These are phyloP conservation scores for Quercus lobata DNA, from an alignment of 331 rosid species.

Conservation along the genomic window DNA sequence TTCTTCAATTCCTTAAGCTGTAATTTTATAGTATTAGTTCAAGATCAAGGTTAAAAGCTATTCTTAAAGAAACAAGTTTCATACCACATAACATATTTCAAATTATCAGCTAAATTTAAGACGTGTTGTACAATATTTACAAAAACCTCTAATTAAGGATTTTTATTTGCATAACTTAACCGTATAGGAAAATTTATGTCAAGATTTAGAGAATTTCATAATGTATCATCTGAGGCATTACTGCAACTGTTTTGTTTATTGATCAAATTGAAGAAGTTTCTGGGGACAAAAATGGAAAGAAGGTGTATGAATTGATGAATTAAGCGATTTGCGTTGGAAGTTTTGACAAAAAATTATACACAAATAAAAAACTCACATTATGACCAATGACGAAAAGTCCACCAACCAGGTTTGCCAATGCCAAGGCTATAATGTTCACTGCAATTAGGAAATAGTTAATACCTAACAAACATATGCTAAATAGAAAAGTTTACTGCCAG, in stretches of 20 bases:
- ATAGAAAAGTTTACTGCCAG: not conserved
- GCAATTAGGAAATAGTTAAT: conserved; percentile 15
- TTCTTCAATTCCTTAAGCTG: conserved; percentile 61
- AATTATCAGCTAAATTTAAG: too few relatives aligned
- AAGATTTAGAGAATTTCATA: not conserved
- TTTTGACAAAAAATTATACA: not conserved
- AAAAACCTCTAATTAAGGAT: too few relatives aligned
- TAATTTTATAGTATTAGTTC: conserved; percentile 3
- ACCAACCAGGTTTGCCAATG: conserved; percentile 77
- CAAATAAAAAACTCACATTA: conserved; percentile 43
- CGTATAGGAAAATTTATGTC: not conserved
- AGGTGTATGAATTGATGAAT: not conserved
- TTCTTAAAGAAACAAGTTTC: too few relatives aligned
- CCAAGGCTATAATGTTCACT: conserved; percentile 68
- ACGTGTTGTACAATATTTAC: too few relatives aligned
- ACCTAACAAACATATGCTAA: not conserved
- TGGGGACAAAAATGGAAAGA: not conserved
- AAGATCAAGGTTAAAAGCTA: not conserved
- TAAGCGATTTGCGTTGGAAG: too few relatives aligned
- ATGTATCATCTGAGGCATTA: not conserved
- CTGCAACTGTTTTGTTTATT: not conserved
- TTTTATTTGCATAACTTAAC: too few relatives aligned
- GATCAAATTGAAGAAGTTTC: not conserved
- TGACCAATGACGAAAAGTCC: conserved; percentile 69
- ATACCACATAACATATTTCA: too few relatives aligned